Evolutionary conservation across 2,329 filamentous ascomycete genomes (phyloP), one percentile per base, ranked within the genome.

Genomic region (Penicillium brevicompactum): DNA sequence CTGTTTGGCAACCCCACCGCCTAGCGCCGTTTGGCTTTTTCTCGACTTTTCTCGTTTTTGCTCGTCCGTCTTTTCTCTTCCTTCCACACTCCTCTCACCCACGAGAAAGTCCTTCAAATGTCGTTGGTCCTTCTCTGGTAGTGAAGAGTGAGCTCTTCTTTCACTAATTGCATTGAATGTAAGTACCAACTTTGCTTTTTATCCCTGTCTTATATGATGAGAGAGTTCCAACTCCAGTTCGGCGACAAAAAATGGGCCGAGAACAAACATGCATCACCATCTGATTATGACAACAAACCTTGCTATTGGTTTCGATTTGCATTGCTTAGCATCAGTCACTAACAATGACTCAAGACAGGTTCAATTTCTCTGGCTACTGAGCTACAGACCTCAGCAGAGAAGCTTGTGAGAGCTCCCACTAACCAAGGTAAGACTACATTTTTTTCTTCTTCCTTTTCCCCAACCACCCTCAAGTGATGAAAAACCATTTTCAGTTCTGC

Each of bases 251-350:
- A 70, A 77, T 82, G 82, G 80, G 80, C 80, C 80, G 75, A 72
- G 78, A 81, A 81, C 77, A 82, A 53, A 84, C 82, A 84, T 84
- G 82, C 82, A 84, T 76, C 77, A 84, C 82, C 82, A 82, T 83
- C 82, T 84, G 78, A 80, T 60, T 47, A 58, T 63, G 56, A 53
- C 50, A 32, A 44, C 21, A 49, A 27, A 53, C 41, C 40, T 45
- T 44, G 5, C 42, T 44, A 44, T 53, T 54, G 43, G 49, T 56
- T 40, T 46, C 21, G 53, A 42, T 46, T 40, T 47, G 21, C 38
- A 37, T 14, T 44, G 40, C 37, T 51, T 24, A 44, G 46, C 30
- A 51, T 51, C 40, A 37, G 27, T 50, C 38, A 49, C 63, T 67
- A 53, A 67, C 60, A 43, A 49, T 56, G n/a, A 46, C 46, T 16